Conservation (phyloP, 345 rosid species). For the Melaleuca alternifolia region DNA sequence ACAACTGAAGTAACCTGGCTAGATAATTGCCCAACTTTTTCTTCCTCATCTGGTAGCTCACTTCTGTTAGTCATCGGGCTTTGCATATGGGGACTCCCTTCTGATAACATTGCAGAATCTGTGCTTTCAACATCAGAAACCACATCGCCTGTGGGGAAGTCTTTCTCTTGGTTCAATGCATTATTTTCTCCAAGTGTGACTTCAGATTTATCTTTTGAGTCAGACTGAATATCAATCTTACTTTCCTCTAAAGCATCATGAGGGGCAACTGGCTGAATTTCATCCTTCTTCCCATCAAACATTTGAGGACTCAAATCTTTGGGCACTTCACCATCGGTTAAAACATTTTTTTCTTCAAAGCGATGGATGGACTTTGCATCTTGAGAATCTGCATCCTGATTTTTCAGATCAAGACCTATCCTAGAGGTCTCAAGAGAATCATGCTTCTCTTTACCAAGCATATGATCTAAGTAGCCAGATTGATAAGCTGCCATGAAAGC, state of each 20-base stretch:
- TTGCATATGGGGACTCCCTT: constrained; percentile 13
- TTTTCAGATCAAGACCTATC: constrained; percentile 5
- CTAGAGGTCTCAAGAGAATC: constrained; percentile 9
- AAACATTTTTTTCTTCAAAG: constrained; percentile 17
- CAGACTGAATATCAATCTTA: constrained; percentile 11
- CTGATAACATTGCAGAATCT: constrained; percentile 14
- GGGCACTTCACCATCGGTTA: constrained; percentile 23
- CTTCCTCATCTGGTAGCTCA: constrained; percentile 23
- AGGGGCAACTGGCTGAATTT: constrained; percentile 14
- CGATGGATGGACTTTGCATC: constrained; percentile 9
- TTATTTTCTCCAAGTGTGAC: constrained; percentile 17
- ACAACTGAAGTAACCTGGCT: constrained; percentile 12
- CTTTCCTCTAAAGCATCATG: constrained; percentile 16
- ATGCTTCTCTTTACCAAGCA: constrained; percentile 21
- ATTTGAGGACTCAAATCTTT: constrained; percentile 2
- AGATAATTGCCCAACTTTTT: constrained; percentile 7
- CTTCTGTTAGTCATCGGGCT: constrained; percentile 18
- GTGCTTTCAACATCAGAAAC: constrained; percentile 17
- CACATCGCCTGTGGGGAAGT: constrained; percentile 3
- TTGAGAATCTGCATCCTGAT: neutral
- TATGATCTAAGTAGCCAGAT: constrained; percentile 48
- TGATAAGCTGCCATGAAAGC: constrained; percentile 44
- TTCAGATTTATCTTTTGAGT: constrained; percentile 22
- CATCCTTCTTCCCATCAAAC: constrained; percentile 24
- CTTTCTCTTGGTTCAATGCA: constrained; percentile 16